Evolutionary conservation across 768 basidiomycete species (phyloP), one percentile per base, ranked within the genome.

Genomic region (Russula abietina): DNA sequence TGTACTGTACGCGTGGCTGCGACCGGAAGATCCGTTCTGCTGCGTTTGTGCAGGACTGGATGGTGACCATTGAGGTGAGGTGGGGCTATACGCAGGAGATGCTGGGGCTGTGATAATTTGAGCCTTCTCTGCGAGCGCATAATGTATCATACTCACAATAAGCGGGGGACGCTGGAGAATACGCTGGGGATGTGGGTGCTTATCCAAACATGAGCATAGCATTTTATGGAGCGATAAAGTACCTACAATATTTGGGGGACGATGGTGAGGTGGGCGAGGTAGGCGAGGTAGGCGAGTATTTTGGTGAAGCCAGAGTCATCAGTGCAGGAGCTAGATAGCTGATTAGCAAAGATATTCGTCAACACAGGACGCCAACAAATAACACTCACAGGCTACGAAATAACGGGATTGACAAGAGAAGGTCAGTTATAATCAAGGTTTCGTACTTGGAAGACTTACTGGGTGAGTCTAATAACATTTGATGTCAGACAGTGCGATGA

Each of bases 281-380:
- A n/a, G 95, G 95, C 4, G 93, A 95, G 0, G 95, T 93, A 3
- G 95, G 95, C 12, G 92, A 94, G 74, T 94, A 97, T 70, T 88
- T 91, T 8, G 93, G 93, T 33, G 92, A 94, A 4, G 93, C 85
- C 0, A 93, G 93, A 9, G 93, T 94, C 78, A 89, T 82, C 59
- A 90, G 87, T 26, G 85, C 82, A 38, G 91, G 89, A 6, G 90
- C 88, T 88, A 69, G 11, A 57, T 58, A 63, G 51, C 36, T 5
- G n/a, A 64, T 60, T 51, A 65, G 63, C 59, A 55, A 60, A 24
- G 14, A 61, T 39, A 7, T 17, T 39, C 2, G 3, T 57, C 24
- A n/a, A n/a, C n/a, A 19, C 26, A 46, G 32, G 45, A 39, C 53
- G 28, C 28, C 26, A 64, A 32, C 26, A 24, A 6, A 3, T 16